These are phyloP conservation scores for Irpex lacteus DNA, from an alignment of 1,284 basidiomycete genomes.

Conservation along the genomic window DNA sequence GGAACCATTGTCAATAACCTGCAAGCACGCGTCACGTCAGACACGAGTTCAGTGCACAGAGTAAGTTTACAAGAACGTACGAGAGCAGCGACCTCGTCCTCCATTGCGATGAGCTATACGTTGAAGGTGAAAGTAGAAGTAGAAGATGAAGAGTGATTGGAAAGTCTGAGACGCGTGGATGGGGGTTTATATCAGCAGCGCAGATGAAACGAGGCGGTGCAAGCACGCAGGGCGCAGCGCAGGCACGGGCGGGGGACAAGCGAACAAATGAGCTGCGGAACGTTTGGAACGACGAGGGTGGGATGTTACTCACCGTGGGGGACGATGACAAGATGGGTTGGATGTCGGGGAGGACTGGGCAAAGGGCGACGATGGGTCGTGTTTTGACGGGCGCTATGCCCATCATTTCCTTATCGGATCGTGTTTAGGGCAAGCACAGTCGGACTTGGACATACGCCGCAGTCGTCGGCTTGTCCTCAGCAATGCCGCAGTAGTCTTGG, in stretches of 20 bases:
- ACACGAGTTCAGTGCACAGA: too few relatives aligned
- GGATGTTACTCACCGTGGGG: constrained; percentile 18
- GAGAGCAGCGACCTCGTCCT: constrained; percentile 35
- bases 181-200: constrained; percentile 15
- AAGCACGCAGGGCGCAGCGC: constrained; percentile 4
- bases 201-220: constrained; percentile 15
- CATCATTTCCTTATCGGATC: constrained; percentile 30
- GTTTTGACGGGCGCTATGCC: constrained; percentile 11
- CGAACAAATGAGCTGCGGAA: constrained; percentile 12
- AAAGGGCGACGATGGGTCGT: constrained; percentile 25
- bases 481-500: neutral
- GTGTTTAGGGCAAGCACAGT: constrained; percentile 29
- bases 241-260: neutral
- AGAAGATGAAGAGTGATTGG: constrained; percentile 17
- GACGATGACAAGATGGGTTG: constrained; percentile 12
- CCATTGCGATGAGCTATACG: constrained; percentile 30
- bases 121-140: constrained; percentile 21
- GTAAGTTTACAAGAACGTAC: constrained; percentile 19
- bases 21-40: neutral
- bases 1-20: constrained; percentile 85
- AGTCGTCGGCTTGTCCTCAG: neutral
- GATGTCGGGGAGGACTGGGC: constrained; percentile 24
- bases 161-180: constrained; percentile 13
- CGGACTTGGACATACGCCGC: neutral
- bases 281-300: constrained; percentile 8